Base-by-base conservation (phyloP, 2,329 filamentous ascomycete species). In the Rhynchosporium secalis region DNA sequence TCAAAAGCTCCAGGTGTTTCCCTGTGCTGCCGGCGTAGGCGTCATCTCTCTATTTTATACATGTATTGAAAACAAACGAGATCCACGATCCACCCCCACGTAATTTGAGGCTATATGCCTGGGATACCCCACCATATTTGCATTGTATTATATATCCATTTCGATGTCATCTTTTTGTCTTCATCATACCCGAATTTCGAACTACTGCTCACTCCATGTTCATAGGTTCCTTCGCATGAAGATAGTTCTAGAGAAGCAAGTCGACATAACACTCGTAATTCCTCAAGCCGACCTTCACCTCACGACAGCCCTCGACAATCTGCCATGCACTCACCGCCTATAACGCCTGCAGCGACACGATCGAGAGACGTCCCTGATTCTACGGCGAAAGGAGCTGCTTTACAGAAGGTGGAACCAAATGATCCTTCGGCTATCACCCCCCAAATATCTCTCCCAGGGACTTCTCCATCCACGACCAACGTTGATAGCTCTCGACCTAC, bases 271-370 rank as follows among this genome's bases (percentile, higher is more conserved):
- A 88, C 87, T 60, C 87, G 86, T 57, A 85, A 77, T 66, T 87
- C 88, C 66, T 87, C 87, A 58, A 80, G 80, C 62, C 84, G 82
- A 69, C 82, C 83, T 65, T 92, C 89, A 62, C 87, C 89, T 36
- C 83, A 82, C 73, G 79, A 86, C 46, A 90, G 87, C 66, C 88
- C 90, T 64, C 83, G 84, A 64, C 79, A 84, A 49, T 86, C 87
- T 63, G 85, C 89, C 62, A 84, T 96, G 78, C 90, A 94, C 69
- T 96, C 93, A 10, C 94, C 94, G 68, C 92, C 92, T 47, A 82
- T 98, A 58, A 97, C 93, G 12, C 94, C 94, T 20, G 87, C 92
- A 60, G 92, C 87, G 57, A 94, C 91, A 48, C 79, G 81, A 66
- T 85, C 83, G 58, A 79, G 80, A 69, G 86, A 86, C 72, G 75